A percentile compares a stretch with the other conserved stretches of the same genome.
Conservation (phyloP, 2,329 filamentous ascomycete species). For the Amphichorda felina region DNA sequence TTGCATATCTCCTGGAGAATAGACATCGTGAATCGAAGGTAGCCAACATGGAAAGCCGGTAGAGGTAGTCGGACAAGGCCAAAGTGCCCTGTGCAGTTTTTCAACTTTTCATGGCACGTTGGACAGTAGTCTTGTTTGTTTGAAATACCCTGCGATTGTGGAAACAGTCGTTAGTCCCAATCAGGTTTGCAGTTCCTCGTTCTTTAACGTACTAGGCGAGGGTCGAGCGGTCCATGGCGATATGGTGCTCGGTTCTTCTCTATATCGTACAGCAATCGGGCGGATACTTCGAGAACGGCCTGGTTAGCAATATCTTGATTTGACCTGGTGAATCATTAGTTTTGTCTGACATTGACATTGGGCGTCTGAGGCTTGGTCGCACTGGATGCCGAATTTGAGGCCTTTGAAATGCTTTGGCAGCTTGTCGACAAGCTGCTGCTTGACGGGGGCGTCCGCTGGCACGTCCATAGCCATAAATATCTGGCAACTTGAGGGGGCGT, state of each 20-base stretch:
- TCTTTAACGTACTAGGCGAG: constrained; percentile 48
- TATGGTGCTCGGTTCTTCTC: constrained; percentile 66
- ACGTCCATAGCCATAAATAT: background rate
- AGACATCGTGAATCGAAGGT: constrained; percentile 83
- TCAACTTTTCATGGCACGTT: constrained; percentile 72
- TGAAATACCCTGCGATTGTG: constrained; percentile 54
- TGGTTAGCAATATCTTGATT: constrained; percentile 93
- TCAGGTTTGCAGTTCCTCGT: background rate
- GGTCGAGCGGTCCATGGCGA: constrained; percentile 76
- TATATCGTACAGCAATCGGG: constrained; percentile 86
- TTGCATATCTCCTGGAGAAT: constrained; percentile 96
- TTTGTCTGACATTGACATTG: background rate
- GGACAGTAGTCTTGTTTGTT: constrained; percentile 69
- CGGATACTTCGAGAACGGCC: constrained; percentile 87
- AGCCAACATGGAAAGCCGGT: constrained; percentile 91
- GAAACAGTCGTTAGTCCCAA: background rate
- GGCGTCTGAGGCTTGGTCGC: constrained; percentile 15
- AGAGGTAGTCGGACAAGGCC: constrained; percentile 84
- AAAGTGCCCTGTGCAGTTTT: constrained; percentile 89
- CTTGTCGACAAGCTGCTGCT: constrained; percentile 78
- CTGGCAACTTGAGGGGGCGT: background rate
- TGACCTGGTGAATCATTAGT: constrained; percentile 42
- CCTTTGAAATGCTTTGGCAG: constrained; percentile 83
- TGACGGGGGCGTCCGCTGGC: constrained; percentile 18
- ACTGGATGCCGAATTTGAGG: constrained; percentile 87